Evolutionary conservation across 768 basidiomycete genomes (phyloP).

Genomic region (Sarcomyxa edulis): DNA sequence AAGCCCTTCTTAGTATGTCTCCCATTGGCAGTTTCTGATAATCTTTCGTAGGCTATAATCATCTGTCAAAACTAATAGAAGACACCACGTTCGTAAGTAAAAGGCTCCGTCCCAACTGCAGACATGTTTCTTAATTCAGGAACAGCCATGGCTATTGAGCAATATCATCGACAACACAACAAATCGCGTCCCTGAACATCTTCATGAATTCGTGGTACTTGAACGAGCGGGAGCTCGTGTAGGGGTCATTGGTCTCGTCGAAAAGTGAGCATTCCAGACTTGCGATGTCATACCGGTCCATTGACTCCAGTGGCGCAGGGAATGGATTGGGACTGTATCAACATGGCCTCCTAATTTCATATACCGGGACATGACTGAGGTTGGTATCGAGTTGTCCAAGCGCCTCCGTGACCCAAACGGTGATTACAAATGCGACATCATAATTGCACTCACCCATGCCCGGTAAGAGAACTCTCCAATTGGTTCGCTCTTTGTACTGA

Average conservation of each 20-base stretch:
- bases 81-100: constrained; percentile 74
- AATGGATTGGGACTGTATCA: constrained; percentile 85
- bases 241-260: constrained; percentile 84
- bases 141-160: constrained; percentile 83
- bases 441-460: constrained; percentile 84
- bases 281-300: background rate
- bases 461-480: constrained; percentile 37
- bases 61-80: constrained; percentile 60
- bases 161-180: constrained; percentile 77
- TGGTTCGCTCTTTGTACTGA: background rate
- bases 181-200: constrained; percentile 49
- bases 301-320: constrained; percentile 36
- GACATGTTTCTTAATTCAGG: background rate
- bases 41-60: constrained; percentile 47
- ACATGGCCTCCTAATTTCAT: constrained; percentile 82
- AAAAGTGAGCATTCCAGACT: constrained; percentile 48
- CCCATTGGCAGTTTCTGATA: background rate
- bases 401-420: constrained; percentile 67
- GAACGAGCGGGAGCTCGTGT: constrained; percentile 68
- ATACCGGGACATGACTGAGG: constrained; percentile 70
- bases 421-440: constrained; percentile 67
- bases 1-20: background rate
- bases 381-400: constrained; percentile 67
- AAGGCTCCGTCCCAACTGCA: too few relatives aligned
- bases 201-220: constrained; percentile 60